Evolutionary conservation across 345 rosid genomes (phyloP), one percentile per base, ranked within the genome.

Genomic region (Linum tenue): DNA sequence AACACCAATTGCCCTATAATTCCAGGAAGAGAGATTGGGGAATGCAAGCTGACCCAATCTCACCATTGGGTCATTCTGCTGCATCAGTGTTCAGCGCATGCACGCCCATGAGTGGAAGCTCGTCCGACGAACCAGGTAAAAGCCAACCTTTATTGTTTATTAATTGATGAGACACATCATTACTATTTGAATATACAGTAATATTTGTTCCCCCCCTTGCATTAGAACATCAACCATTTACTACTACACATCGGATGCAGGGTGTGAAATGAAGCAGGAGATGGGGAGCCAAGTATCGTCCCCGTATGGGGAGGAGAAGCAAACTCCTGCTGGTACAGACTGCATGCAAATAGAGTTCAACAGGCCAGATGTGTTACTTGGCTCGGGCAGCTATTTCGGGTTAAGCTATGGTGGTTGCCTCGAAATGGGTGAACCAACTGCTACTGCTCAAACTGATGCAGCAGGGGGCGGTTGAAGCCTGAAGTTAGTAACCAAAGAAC

Each of bases 21-120:
- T 44, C 41, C 31, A 55, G 65, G 38, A 64, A 65, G 61, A 53
- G 61, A 44, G 72, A 43, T 70, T 72, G 5, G 64, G 80, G 70
- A 62, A 60, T 43, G 37, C 64, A 64, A 50, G 68, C 70, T 3
- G 79, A 77, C 67, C 75, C 73, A 38, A 75, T 78, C 41, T 77
- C 87, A 36, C 73, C 78, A 59, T 69, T 70, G 56, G 65, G 75
- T 69, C 75, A 67, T 69, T 71, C 79, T 56, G 70, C 78, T 69
- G 55, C 76, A 57, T 77, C 82, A 16, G 62, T 67, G 15, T 56
- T 70, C 55, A 71, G 69, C 4, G 78, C 70, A 64, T 64, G 67
- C 36, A 63, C 84, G 64, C 79, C 76, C 48, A 67, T 68, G 40
- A 73, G 57, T 39, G 72, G 64, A 82, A 75, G 43, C 65, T 70